phyloP scores from a whole-genome alignment of 345 rosid species.

The Eucalyptus brandiana region DNA sequence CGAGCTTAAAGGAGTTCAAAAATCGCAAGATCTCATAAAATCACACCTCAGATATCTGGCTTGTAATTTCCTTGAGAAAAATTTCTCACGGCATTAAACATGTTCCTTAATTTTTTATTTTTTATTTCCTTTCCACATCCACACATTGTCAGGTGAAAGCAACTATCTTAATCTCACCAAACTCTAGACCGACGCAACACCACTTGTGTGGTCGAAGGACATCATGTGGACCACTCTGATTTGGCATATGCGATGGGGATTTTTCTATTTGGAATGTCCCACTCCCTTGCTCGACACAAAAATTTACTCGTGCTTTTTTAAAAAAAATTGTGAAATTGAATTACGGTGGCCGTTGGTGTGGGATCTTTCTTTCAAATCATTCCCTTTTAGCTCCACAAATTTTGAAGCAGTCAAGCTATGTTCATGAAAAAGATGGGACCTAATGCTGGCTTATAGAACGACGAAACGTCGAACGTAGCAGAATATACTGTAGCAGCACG shows the following conservation, averaged over 20 bases:
- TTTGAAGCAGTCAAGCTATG: not conserved
- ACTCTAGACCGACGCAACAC: not conserved
- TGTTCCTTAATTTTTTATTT: not conserved
- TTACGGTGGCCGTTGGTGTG: not conserved
- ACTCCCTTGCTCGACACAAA: not conserved
- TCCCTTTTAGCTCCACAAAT: not conserved
- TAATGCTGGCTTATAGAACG: not conserved
- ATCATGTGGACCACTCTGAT: not conserved
- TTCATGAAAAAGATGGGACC: not conserved
- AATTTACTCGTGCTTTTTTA: not conserved
- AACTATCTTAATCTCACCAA: not conserved
- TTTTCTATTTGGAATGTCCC: not conserved
- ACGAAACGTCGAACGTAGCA: not conserved
- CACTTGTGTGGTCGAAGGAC: not conserved
- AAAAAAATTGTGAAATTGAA: not conserved
- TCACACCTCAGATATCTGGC: fast-evolving
- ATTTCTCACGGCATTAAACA: not conserved
- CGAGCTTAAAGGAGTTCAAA: not conserved
- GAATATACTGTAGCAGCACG: not conserved
- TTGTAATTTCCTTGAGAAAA: not conserved
- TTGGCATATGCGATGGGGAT: not conserved
- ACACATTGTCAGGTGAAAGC: not conserved
- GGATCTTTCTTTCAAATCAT: not conserved
- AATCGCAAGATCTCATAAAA: not conserved
- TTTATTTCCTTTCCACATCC: fast-evolving